Base-by-base conservation (phyloP, 192 early-diverging fungal species). In the Coemansia sp. region DNA sequence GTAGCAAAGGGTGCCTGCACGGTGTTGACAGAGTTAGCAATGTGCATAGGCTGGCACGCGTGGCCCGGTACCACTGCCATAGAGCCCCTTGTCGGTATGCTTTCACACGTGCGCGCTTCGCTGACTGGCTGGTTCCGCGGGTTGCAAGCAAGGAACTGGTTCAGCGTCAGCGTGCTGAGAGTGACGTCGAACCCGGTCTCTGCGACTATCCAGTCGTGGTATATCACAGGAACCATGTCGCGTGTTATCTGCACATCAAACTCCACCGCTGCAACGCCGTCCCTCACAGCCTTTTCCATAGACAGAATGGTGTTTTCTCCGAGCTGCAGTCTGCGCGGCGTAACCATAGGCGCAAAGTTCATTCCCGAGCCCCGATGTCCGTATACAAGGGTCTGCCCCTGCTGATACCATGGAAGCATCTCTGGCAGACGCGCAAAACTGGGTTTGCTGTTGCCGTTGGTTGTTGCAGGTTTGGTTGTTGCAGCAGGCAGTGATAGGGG, bases 181-280 rank as follows among this genome's bases (percentile, higher is more conserved):
- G 87, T 89, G 45, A 89, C 86, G 42, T 89, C 89, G 34, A 89
- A 64, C 0, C 89, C 88, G 2, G 89, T 89, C 61, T 90, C 91
- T 1, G 88, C 88, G 18, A 90, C 85, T 0, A 84, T 89, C 93
- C 93, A 96, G 74, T 98, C 95, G 65, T 98, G 96, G 72, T 98
- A 98, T 38, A 98, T 71, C 25, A 96, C 90, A 7, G 92, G 92
- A 0, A 87, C 86, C 66, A 86, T 72, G 68, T 98, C 95, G 64
- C 92, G 92, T 8, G 94, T 94, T 64, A 98, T 74, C 83, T 98
- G 96, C 18, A 94, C 93, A 67, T 98, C 94, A 85, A 98, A 96
- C 73, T 98, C 96, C 12, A 98, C 90, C 60, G 89, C 95, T 58
- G 89, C 85, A 5, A 89, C 94, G 49, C 96, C 96, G 30, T 91